Evolutionary conservation across 345 rosid species (phyloP).

Genomic region (Salix purpurea): DNA sequence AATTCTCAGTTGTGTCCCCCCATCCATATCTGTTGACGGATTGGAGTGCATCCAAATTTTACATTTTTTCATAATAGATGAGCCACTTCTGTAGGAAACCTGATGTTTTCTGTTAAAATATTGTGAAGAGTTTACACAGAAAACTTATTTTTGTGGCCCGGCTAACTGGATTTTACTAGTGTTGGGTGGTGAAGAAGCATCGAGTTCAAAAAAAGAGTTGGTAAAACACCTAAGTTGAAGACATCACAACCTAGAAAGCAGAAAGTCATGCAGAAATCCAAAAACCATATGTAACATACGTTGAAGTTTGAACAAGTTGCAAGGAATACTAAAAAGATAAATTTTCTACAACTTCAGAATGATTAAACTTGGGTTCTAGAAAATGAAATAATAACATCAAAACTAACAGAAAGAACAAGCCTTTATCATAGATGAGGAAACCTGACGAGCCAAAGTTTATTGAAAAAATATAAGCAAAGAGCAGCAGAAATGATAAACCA

Average conservation of each 20-base stretch:
- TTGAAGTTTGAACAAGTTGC: not conserved
- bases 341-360: not conserved
- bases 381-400: not conserved
- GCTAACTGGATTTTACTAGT: too few relatives aligned
- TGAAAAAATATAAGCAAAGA: not conserved
- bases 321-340: not conserved
- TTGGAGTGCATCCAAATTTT: not conserved
- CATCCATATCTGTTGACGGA: not conserved
- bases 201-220: too few relatives aligned
- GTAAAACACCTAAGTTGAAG: too few relatives aligned
- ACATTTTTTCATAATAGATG: not conserved
- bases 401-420: not conserved
- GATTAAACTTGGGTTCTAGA: not conserved
- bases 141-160: too few relatives aligned
- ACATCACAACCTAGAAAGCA: too few relatives aligned
- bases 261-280: not conserved
- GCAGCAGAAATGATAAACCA: not conserved
- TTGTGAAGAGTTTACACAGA: too few relatives aligned
- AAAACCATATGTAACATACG: not conserved
- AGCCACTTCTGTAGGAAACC: not conserved
- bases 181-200: too few relatives aligned
- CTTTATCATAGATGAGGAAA: not conserved
- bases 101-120: too few relatives aligned
- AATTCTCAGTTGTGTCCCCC: not conserved
- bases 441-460: too few relatives aligned